A percentile compares a stretch with the other conserved stretches of the same genome.
Evolutionary conservation across 2,329 filamentous ascomycete genomes (phyloP).

Genomic region (Colletotrichum caudatum): DNA sequence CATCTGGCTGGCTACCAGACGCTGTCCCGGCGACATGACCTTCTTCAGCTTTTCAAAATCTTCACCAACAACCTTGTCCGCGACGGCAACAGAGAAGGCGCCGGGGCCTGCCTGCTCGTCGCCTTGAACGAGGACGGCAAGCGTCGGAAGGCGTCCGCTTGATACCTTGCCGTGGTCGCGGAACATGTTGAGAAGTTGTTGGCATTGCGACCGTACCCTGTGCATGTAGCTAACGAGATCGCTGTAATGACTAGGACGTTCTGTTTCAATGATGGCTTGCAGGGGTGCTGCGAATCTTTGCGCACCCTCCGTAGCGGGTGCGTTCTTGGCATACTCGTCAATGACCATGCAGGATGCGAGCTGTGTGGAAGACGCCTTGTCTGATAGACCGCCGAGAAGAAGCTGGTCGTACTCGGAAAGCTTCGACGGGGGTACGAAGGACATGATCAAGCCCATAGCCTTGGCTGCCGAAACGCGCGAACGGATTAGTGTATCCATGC

Average conservation of each 20-base stretch:
- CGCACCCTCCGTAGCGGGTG: conserved; percentile 57
- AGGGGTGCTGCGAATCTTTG: conserved; percentile 74
- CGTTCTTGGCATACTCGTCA: conserved; percentile 85
- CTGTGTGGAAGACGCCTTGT: conserved; percentile 86
- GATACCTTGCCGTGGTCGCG: conserved; percentile 89
- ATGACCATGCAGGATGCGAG: conserved; percentile 85
- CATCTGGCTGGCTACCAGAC: conserved; percentile 83
- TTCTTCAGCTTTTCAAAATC: conserved; percentile 93
- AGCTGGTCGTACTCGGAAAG: conserved; percentile 73
- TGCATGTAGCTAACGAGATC: conserved; percentile 93
- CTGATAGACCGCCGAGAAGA: conserved; percentile 75
- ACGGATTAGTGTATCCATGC: conserved; percentile 86
- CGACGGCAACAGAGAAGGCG: conserved; percentile 89
- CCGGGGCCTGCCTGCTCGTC: conserved; percentile 91
- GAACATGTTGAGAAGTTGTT: conserved; percentile 91
- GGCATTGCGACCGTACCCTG: conserved; percentile 89
- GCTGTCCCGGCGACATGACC: conserved; percentile 86
- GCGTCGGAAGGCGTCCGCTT: conserved; percentile 77
- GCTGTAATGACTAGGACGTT: conserved; percentile 84
- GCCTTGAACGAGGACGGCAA: conserved; percentile 94
- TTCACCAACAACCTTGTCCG: conserved; percentile 85
- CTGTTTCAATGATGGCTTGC: conserved; percentile 81
- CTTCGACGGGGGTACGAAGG: conserved; percentile 74
- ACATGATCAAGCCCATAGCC: conserved; percentile 88
- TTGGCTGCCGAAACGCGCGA: conserved; percentile 89